A percentile compares a stretch with the other conserved stretches of the same genome.
These are phyloP conservation scores for Brassica incana DNA, from an alignment of 345 rosid genomes.

Conservation along the genomic window DNA sequence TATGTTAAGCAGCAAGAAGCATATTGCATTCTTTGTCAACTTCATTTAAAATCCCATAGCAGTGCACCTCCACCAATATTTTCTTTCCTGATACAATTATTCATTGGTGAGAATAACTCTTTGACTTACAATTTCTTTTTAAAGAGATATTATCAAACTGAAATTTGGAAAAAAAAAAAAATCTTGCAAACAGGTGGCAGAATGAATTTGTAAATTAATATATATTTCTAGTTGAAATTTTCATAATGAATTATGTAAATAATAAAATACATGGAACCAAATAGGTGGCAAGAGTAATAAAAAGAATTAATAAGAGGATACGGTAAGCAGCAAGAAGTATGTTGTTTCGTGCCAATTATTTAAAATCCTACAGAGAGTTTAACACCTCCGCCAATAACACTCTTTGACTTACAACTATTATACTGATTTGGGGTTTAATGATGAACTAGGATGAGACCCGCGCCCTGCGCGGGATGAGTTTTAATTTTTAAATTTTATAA, in stretches of 20 bases:
- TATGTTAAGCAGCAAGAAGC: conserved; percentile 1
- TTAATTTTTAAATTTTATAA: too few relatives aligned
- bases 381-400: not conserved
- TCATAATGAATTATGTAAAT: not conserved
- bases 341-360: not conserved
- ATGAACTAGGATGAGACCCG: too few relatives aligned
- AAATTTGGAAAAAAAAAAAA: too few relatives aligned
- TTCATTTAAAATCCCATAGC: not conserved
- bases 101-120: not conserved
- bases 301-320: not conserved
- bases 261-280: not conserved
- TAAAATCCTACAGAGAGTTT: not conserved
- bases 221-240: not conserved
- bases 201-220: too few relatives aligned
- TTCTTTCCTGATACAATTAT: conserved; percentile 21
- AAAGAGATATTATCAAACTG: too few relatives aligned
- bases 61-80: conserved; percentile 26
- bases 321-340: not conserved
- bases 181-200: too few relatives aligned
- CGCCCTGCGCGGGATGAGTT: too few relatives aligned
- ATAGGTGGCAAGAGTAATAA: too few relatives aligned
- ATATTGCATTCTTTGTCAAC: not conserved
- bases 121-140: not conserved
- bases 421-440: not conserved
- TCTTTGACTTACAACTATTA: not conserved